phyloP scores from a whole-genome alignment of 2,329 filamentous ascomycete species.

The Exophiala xenobiotica region DNA sequence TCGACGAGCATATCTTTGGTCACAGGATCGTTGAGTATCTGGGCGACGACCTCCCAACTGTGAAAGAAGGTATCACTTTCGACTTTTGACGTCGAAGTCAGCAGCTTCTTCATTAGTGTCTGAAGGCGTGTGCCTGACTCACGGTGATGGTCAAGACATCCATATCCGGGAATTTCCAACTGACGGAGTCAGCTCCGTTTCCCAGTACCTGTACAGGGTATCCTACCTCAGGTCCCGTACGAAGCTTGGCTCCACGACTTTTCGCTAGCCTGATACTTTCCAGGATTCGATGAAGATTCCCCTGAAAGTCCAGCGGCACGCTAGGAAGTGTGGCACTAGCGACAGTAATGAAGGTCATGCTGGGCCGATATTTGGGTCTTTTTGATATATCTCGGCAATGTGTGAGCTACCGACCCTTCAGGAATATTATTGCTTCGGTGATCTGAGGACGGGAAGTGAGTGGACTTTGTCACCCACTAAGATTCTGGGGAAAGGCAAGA shows the following conservation, averaged over 20 bases:
- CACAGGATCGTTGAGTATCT: constrained; percentile 60
- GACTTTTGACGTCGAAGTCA: constrained; percentile 38
- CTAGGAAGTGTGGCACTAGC: too few relatives aligned
- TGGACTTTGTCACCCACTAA: too few relatives aligned
- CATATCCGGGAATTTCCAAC: constrained; percentile 61
- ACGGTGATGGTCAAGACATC: constrained; percentile 65
- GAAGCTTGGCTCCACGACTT: constrained; percentile 59
- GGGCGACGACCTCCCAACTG: constrained; percentile 61
- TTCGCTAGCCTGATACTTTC: constrained; percentile 63
- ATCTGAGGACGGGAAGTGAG: too few relatives aligned
- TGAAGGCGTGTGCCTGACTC: constrained; percentile 45
- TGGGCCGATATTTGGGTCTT: too few relatives aligned
- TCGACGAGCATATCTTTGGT: constrained; percentile 67
- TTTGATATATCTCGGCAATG: too few relatives aligned
- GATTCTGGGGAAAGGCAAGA: too few relatives aligned
- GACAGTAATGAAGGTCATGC: too few relatives aligned
- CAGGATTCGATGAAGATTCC: constrained; percentile 63
- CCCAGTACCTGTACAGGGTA: constrained; percentile 28
- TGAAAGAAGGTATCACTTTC: constrained; percentile 56
- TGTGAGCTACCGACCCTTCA: too few relatives aligned
- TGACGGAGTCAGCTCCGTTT: constrained; percentile 21
- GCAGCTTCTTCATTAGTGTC: constrained; percentile 37
- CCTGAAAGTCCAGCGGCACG: constrained; percentile 64
- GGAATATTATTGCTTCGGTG: too few relatives aligned
- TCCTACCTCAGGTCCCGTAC: constrained; percentile 57